phyloP scores from a whole-genome alignment of 306 rosid genomes.

The Lagenaria siceraria region DNA sequence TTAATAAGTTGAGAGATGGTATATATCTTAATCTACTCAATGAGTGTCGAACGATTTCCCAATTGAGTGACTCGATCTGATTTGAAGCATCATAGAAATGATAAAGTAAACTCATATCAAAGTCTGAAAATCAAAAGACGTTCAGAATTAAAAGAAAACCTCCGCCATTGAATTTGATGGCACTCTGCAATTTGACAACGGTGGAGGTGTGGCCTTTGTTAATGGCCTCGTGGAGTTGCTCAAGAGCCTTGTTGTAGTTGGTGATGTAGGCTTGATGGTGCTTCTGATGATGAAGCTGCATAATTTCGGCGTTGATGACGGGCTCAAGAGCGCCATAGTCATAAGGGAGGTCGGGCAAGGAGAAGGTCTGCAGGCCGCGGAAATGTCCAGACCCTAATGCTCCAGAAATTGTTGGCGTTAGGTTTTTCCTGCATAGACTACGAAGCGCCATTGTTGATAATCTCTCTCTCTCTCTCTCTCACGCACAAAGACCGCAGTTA shows the following conservation, averaged over 20 bases:
- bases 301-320: slow-evolving; percentile 71
- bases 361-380: slow-evolving; percentile 50
- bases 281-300: slow-evolving; percentile 89
- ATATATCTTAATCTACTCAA: background rate
- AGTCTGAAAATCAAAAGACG: background rate
- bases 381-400: background rate
- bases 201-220: slow-evolving; percentile 33
- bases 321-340: slow-evolving; percentile 90
- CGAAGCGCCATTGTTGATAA: slow-evolving; percentile 25
- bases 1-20: background rate
- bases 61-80: background rate
- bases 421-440: slow-evolving; percentile 12
- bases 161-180: slow-evolving; percentile 45
- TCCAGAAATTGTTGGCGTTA: slow-evolving; percentile 3
- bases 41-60: background rate
- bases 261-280: slow-evolving; percentile 86
- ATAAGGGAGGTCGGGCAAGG: slow-evolving; percentile 78
- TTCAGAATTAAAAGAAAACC: slow-evolving; percentile 13
- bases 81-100: background rate
- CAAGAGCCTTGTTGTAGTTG: slow-evolving; percentile 85
- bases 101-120: background rate
- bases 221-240: slow-evolving; percentile 62
- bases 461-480: background rate
- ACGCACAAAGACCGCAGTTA: background rate
- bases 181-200: slow-evolving; percentile 23